Percentiles rank a stretch among this genome's conserved stretches.
phyloP scores from a whole-genome alignment of 1,284 basidiomycete genomes.

The Porogramme epimiltina region DNA sequence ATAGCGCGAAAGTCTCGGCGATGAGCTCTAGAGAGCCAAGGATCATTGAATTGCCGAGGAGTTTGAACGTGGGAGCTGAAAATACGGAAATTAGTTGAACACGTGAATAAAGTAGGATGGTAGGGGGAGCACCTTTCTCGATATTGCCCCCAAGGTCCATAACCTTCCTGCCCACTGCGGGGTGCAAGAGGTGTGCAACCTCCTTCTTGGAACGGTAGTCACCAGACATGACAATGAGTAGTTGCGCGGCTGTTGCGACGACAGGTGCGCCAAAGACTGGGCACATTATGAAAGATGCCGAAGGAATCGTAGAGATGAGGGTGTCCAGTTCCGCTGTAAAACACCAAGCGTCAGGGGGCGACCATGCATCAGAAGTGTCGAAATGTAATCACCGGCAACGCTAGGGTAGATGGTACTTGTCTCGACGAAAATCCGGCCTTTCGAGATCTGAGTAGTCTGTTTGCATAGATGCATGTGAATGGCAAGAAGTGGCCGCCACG shows the following conservation, averaged over 20 bases:
- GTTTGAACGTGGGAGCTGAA: constrained; percentile 76
- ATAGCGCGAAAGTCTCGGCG: constrained; percentile 81
- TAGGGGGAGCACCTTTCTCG: constrained; percentile 59
- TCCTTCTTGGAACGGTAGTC: constrained; percentile 86
- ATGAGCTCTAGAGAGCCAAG: constrained; percentile 77
- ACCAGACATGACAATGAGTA: constrained; percentile 81
- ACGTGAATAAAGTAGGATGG: background rate
- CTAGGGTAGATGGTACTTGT: constrained; percentile 81
- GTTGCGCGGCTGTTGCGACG: constrained; percentile 68
- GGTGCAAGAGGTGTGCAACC: constrained; percentile 74
- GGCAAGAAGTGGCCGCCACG: background rate
- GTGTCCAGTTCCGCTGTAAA: constrained; percentile 68
- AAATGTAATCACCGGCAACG: constrained; percentile 54
- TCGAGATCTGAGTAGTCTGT: constrained; percentile 25
- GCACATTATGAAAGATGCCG: constrained; percentile 72
- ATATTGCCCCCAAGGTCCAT: constrained; percentile 77
- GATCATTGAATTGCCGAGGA: constrained; percentile 76
- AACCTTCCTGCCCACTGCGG: constrained; percentile 78
- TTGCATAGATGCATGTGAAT: background rate
- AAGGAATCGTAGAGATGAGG: constrained; percentile 61
- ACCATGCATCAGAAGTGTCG: background rate
- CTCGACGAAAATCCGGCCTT: constrained; percentile 78
- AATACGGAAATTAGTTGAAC: constrained; percentile 6
- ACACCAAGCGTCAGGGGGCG: background rate
- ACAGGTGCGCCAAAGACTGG: constrained; percentile 81